These are phyloP conservation scores for Moesziomyces sp. DNA, from an alignment of 1,284 basidiomycete genomes.

Conservation along the genomic window DNA sequence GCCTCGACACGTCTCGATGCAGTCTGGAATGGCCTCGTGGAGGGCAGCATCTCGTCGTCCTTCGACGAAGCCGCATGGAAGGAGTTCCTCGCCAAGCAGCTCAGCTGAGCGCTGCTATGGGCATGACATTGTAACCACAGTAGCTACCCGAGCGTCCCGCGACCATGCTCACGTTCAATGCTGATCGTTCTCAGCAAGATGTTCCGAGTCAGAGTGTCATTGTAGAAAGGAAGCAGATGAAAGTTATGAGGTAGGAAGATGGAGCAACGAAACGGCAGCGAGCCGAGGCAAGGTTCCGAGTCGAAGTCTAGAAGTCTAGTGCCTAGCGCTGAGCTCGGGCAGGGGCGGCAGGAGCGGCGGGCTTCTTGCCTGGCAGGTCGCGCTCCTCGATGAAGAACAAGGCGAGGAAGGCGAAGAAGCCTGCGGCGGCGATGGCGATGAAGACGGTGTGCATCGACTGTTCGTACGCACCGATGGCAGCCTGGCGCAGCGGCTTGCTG, in stretches of 20 bases:
- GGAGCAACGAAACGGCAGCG: no score
- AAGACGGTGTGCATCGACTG: constrained; percentile 68
- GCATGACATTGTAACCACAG: no score
- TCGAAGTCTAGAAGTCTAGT: no score
- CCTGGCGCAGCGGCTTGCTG: constrained; percentile 47
- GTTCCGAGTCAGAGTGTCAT: no score
- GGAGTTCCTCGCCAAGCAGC: constrained; percentile 79
- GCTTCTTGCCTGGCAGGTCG: constrained; percentile 64
- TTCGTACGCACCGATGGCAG: constrained; percentile 67
- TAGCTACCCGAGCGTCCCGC: no score
- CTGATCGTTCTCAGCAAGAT: no score
- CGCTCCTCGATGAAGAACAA: constrained; percentile 67
- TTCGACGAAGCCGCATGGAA: constrained; percentile 88
- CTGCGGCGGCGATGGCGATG: constrained; percentile 64
- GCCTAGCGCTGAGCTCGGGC: constrained; percentile 22
- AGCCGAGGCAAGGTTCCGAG: no score
- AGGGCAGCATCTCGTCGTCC: constrained; percentile 80
- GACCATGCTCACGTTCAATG: no score
- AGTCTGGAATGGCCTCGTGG: constrained; percentile 75
- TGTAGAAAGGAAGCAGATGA: no score
- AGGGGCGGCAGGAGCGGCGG: constrained; percentile 29
- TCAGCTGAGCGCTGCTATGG: constrained; percentile 59
- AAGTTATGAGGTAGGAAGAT: no score
- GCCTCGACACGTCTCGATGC: not conserved
- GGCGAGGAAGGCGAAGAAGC: constrained; percentile 60